Percentiles rank a stretch among this genome's conserved stretches.
Evolutionary conservation across 2,329 filamentous ascomycete species (phyloP).

Genomic region (Waltergamsia citrina): DNA sequence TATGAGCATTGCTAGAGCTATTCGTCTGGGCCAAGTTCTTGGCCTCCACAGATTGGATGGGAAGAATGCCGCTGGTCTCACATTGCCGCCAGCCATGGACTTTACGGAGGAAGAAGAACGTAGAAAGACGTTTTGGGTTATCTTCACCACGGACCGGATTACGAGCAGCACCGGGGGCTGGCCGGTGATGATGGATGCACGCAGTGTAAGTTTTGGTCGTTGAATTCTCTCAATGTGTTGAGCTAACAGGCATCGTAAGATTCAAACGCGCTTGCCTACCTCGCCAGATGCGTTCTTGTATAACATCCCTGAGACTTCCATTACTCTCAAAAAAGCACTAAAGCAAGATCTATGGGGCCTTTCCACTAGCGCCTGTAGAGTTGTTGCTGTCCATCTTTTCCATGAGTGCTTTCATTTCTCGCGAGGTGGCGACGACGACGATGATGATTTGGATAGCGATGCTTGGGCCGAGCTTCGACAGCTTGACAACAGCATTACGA

Average conservation of each 20-base stretch:
- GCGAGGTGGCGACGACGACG: too few species aligned
- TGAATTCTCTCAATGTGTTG: too few species aligned
- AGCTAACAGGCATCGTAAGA: too few species aligned
- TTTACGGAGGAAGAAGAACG: constrained; percentile 70
- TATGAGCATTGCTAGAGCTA: constrained; percentile 63
- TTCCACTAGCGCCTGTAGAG: constrained; percentile 59
- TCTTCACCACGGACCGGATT: constrained; percentile 71
- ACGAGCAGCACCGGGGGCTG: constrained; percentile 79
- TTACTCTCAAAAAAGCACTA: constrained; percentile 52
- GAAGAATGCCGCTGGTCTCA: constrained; percentile 56
- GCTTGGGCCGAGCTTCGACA: constrained; percentile 70
- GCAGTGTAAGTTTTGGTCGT: constrained; percentile 39
- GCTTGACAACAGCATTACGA: constrained; percentile 67
- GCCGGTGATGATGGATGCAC: constrained; percentile 69
- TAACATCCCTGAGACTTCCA: constrained; percentile 50
- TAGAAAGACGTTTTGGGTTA: constrained; percentile 71
- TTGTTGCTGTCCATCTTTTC: constrained; percentile 66
- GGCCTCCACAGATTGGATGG: constrained; percentile 68
- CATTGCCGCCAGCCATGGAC: constrained; percentile 60
- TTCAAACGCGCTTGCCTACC: constrained; percentile 64
- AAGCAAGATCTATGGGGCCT: constrained; percentile 29
- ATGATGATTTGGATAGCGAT: constrained; percentile 61
- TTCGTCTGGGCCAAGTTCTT: constrained; percentile 67
- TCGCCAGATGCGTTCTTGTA: constrained; percentile 65
- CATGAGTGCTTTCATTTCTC: constrained; percentile 74